phyloP scores from a whole-genome alignment of 495 filamentous ascomycete genomes.

The Lentithecium fluviatile region DNA sequence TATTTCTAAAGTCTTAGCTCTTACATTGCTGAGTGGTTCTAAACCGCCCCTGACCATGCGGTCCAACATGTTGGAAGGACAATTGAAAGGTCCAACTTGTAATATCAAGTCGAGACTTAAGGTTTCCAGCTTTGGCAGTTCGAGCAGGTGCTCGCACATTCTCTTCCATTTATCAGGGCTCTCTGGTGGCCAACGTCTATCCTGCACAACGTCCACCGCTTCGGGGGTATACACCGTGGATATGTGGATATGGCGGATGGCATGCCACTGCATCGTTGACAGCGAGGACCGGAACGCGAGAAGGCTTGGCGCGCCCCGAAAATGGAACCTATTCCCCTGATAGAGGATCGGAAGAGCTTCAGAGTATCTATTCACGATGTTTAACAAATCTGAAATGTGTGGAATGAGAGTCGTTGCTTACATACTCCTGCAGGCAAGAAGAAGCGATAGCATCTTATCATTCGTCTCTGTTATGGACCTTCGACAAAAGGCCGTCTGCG shows the following conservation, averaged over 20 bases:
- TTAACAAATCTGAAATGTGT: no score
- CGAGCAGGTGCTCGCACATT: no score
- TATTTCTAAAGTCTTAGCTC: no score
- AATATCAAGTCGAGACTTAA: no score
- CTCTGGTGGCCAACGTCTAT: background rate
- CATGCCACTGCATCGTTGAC: background rate
- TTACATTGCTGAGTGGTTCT: no score
- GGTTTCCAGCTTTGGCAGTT: no score
- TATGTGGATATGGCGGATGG: slow-evolving; percentile 1
- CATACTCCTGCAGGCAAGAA: background rate
- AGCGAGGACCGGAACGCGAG: background rate
- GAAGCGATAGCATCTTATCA: slow-evolving; percentile 2
- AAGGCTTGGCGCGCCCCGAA: background rate
- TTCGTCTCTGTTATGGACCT: background rate
- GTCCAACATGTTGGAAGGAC: no score
- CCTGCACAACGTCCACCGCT: background rate
- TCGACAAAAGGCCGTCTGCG: background rate
- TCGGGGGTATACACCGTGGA: background rate
- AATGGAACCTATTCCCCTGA: slow-evolving; percentile 6
- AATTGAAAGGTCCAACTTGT: no score
- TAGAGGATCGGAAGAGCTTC: slow-evolving; percentile 6
- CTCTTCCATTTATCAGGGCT: background rate
- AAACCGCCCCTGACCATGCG: no score
- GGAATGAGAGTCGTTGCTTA: no score
- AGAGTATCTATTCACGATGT: background rate